These are phyloP conservation scores for Pleurostoma richardsiae DNA, from an alignment of 2,329 filamentous ascomycete species.

Conservation along the genomic window DNA sequence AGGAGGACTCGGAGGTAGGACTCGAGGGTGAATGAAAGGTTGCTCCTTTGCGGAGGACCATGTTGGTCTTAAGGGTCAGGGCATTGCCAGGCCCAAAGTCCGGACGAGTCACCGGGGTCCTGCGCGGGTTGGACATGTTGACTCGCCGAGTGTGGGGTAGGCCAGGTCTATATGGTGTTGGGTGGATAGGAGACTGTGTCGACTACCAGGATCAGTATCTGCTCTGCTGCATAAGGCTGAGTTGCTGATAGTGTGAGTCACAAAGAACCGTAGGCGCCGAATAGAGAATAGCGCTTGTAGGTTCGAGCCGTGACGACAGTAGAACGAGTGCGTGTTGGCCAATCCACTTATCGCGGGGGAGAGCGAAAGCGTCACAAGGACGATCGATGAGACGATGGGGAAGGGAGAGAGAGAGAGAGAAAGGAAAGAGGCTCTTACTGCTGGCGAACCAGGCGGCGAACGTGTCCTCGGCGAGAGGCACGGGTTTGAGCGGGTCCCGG, in stretches of 20 bases:
- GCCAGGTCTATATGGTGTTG: conserved; percentile 8
- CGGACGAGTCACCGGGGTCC: conserved; percentile 36
- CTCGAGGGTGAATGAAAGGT: conserved; percentile 55
- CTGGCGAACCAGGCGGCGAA: not conserved
- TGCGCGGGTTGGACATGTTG: conserved; percentile 29
- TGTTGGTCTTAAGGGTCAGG: conserved; percentile 47
- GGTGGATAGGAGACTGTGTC: conserved; percentile 5
- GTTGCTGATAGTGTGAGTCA: conserved; percentile 4
- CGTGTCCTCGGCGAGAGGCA: not conserved
- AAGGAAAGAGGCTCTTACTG: not conserved
- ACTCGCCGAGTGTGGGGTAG: conserved; percentile 16
- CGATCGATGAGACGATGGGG: not conserved
- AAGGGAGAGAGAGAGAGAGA: not conserved
- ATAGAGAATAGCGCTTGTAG: not conserved
- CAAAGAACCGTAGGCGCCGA: not conserved
- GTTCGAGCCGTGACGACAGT: not conserved
- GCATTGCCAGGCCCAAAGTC: conserved; percentile 32
- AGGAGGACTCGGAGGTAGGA: conserved; percentile 33
- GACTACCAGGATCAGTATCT: conserved; percentile 8
- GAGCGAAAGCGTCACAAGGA: not conserved
- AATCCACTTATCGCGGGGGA: not conserved
- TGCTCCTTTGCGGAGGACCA: conserved; percentile 64
- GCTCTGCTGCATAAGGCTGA: conserved; percentile 10
- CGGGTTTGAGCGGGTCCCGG: not conserved
- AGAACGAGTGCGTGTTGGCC: not conserved